phyloP scores from a whole-genome alignment of 1,139 yeast genomes.

The Magnusiomyces ingens region DNA sequence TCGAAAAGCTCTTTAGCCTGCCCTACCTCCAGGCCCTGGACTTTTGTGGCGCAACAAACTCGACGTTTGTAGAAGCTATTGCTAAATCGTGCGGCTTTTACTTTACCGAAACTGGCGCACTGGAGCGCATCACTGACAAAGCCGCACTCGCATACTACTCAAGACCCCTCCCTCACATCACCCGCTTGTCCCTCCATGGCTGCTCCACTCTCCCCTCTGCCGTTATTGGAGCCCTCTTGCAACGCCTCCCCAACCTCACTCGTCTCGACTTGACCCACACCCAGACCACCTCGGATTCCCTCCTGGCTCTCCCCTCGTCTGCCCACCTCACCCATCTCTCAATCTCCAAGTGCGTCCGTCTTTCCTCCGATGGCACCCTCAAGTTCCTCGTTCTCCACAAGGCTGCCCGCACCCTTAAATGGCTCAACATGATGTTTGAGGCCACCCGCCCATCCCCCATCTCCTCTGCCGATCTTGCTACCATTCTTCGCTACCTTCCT shows the following conservation, averaged over 20 bases:
- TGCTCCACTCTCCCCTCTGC: conserved; percentile 68
- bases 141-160: conserved; percentile 4
- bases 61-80: conserved; percentile 58
- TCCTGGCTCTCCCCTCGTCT: conserved; percentile 45
- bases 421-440: conserved; percentile 76
- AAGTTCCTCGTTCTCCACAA: conserved; percentile 71
- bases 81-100: conserved; percentile 21
- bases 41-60: conserved; percentile 82
- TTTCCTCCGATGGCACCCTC: conserved; percentile 68
- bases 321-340: conserved; percentile 70
- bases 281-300: conserved; percentile 53
- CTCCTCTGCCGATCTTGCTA: conserved; percentile 38
- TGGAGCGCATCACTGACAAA: not conserved
- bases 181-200: conserved; percentile 74
- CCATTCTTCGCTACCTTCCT: conserved; percentile 39
- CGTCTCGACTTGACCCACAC: conserved; percentile 81
- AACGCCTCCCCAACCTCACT: conserved; percentile 50
- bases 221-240: conserved; percentile 51
- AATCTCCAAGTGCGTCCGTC: conserved; percentile 67
- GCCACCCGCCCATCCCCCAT: conserved; percentile 57
- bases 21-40: conserved; percentile 64
- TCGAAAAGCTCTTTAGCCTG: conserved; percentile 53
- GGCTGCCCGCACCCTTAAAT: conserved; percentile 50
- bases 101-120: conserved; percentile 4
- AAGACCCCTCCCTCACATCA: conserved; percentile 25